These are phyloP conservation scores for Daldinia concentrica DNA, from an alignment of 495 filamentous ascomycete species.

Conservation along the genomic window DNA sequence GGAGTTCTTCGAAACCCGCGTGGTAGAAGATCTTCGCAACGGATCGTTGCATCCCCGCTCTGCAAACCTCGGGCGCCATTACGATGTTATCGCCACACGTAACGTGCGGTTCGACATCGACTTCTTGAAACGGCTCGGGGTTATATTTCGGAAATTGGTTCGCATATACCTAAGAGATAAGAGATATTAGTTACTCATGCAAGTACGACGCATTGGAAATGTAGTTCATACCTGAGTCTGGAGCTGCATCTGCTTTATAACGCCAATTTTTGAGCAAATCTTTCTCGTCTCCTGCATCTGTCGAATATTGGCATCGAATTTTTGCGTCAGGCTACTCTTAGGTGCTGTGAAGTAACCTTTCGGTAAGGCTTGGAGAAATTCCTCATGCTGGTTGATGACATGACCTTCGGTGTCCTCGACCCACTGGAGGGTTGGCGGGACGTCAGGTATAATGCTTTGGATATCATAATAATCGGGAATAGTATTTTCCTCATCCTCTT, in stretches of 20 bases:
- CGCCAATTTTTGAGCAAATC: conserved; percentile 91
- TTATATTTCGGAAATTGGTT: conserved; percentile 99
- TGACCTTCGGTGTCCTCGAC: conserved; percentile 85
- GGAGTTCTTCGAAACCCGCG: conserved; percentile 96
- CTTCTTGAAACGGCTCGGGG: conserved; percentile 87
- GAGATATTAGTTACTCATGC: conserved; percentile 15
- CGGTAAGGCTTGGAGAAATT: conserved; percentile 78
- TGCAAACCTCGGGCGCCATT: conserved; percentile 79
- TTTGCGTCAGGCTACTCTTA: conserved; percentile 76
- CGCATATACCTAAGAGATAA: conserved; percentile 78
- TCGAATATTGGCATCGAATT: conserved; percentile 87
- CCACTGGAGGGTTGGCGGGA: conserved; percentile 80
- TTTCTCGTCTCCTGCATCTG: conserved; percentile 98
- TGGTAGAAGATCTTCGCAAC: conserved; percentile 96
- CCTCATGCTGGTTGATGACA: conserved; percentile 83
- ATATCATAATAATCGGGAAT: conserved; percentile 95
- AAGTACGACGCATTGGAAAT: conserved; percentile 19
- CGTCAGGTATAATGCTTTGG: conserved; percentile 83
- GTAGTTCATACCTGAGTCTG: conserved; percentile 79
- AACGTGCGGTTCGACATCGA: conserved; percentile 84
- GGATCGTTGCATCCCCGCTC: conserved; percentile 85
- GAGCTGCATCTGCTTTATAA: conserved; percentile 99
- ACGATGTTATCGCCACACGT: conserved; percentile 87
- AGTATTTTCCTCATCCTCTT: conserved; percentile 78
- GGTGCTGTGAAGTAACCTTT: conserved; percentile 81